phyloP scores from a whole-genome alignment of 176 grass and related monocot genomes.

The Oropetium thomaeum region DNA sequence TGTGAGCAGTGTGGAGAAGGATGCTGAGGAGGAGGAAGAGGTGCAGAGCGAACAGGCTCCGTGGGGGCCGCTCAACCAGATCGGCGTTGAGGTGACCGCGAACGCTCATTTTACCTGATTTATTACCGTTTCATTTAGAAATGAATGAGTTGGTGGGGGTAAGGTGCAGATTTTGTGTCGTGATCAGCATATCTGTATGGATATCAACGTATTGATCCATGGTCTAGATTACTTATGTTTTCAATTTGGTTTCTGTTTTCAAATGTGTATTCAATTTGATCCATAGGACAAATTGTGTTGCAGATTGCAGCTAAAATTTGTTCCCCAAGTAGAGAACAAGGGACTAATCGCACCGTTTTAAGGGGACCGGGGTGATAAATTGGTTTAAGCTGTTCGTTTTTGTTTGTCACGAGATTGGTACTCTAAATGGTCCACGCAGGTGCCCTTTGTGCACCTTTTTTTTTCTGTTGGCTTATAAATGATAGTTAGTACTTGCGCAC shows the following conservation, averaged over 20 bases:
- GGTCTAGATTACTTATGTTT: not conserved
- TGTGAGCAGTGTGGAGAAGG: not conserved
- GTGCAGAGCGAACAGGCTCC: conserved; percentile 14
- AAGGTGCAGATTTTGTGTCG: not conserved
- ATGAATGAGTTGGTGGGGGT: not conserved
- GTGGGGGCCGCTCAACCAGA: conserved; percentile 38
- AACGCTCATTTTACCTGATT: not conserved
- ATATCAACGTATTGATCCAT: not conserved
- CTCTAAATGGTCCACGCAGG: no score
- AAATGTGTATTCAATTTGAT: no score
- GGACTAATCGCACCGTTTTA: not conserved
- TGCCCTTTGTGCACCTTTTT: not conserved
- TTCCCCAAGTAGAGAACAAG: not conserved
- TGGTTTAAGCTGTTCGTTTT: not conserved
- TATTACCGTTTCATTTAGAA: conserved; percentile 17
- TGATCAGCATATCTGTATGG: not conserved
- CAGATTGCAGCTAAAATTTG: conserved; percentile 8
- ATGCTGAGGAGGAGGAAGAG: not conserved
- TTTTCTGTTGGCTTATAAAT: not conserved
- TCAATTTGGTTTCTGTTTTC: no score
- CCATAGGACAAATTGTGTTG: not conserved
- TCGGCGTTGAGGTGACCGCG: conserved; percentile 39
- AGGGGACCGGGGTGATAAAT: not conserved
- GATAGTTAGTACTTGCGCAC: no score
- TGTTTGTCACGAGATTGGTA: not conserved